Base-by-base conservation (phyloP, 768 basidiomycete species). In the Psilocybe cubensis region DNA sequence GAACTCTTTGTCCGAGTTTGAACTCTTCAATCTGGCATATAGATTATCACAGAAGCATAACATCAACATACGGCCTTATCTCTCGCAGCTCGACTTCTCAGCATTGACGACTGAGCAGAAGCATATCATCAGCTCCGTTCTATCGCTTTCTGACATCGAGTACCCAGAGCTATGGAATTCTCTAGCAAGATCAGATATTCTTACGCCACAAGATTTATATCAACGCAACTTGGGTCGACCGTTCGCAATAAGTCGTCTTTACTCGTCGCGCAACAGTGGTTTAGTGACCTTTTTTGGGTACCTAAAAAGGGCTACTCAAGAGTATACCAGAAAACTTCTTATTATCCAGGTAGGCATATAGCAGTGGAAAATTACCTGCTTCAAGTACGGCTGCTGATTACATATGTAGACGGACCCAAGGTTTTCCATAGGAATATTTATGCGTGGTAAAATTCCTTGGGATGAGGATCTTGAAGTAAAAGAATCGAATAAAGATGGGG, bases 131-230 rank as follows among this genome's bases (percentile, higher is more conserved):
- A 79, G 70, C 28, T 63, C 70, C 1, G 73, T 76, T 2, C 65
- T 88, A 6, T 68, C 66, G 9, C 64, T 85, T 4, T 68, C 72
- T 23, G 70, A 68, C 2, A 66, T 74, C 5, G 74, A 79, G 18
- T 73, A 83, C 62, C 74, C 79, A 1, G 75, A 78, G 40, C 70
- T 88, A 42, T 89, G 86, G 85, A 88, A 88, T 61, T 87, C 85
- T 1, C 72, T 89, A 3, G 64, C 84, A 56, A 78, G 79, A 1
- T 89, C 87, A 0, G 84, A 87, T 55, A 84, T 88, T 23, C 66
- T 89, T 52, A 78, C 74, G 0, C 63, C 69, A 3, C 65, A 72
- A 23, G 85, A 88, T 61, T 67, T 89, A 11, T 78, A 78, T 52
- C 77, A 82, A 43, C 73, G 82, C 20, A 71, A 79, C 4, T 73